phyloP scores from a whole-genome alignment of 139 green algal genomes.

The Chlorella sp. region DNA sequence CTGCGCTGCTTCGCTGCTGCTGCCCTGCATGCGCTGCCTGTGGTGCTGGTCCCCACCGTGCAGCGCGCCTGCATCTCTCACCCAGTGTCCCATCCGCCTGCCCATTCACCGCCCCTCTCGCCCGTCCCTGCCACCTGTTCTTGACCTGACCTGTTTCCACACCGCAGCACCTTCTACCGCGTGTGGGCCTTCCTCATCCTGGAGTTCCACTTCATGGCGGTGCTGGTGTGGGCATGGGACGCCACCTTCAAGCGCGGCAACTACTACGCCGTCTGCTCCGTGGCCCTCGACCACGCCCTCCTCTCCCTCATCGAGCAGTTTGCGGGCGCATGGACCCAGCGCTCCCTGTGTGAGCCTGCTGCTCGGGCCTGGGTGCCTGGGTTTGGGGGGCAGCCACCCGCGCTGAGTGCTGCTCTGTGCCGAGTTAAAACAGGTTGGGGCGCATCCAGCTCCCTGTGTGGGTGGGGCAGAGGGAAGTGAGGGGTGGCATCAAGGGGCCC shows the following conservation, averaged over 20 bases:
- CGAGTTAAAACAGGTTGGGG: background rate
- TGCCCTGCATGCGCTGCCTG: background rate
- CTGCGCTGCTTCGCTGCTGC: background rate
- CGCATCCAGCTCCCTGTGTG: background rate
- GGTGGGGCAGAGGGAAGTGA: background rate
- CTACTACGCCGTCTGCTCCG: constrained; percentile 40
- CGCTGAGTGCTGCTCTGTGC: background rate
- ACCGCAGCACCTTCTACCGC: constrained; percentile 59
- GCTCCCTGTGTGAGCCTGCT: constrained; percentile 16
- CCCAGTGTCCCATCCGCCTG: background rate
- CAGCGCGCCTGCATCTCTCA: background rate
- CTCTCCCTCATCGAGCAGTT: constrained; percentile 44
- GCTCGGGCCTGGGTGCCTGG: background rate
- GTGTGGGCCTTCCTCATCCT: constrained; percentile 70
- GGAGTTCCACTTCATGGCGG: constrained; percentile 66
- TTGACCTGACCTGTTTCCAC: too few species aligned
- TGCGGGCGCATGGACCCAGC: constrained; percentile 54
- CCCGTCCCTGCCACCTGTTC: background rate
- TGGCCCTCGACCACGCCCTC: constrained; percentile 42
- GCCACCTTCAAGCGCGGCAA: background rate
- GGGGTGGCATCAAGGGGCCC: too few species aligned
- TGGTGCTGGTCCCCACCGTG: background rate
- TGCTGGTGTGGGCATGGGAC: constrained; percentile 41
- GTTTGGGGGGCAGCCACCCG: background rate
- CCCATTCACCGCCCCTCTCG: background rate